Conservation (phyloP, 177 flowering plant species). For the Vitis hybrid region DNA sequence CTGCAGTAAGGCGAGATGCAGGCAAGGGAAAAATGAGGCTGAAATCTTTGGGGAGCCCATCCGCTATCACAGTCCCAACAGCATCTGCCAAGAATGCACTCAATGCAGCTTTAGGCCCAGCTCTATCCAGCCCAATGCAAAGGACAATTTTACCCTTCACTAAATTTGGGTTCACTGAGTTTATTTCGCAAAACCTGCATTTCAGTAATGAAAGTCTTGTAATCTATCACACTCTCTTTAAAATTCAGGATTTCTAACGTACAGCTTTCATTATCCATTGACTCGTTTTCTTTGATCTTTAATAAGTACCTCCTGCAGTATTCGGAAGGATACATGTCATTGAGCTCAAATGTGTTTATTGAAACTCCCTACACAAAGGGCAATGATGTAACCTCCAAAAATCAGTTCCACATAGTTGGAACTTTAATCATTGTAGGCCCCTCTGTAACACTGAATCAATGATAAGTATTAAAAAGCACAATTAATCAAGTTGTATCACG, state of each 20-base stretch:
- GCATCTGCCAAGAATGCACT: slow-evolving; percentile 16
- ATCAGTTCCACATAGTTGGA: no score
- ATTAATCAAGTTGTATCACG: no score
- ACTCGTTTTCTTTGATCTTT: neutral
- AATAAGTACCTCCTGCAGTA: neutral
- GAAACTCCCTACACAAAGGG: no score
- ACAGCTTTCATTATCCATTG: neutral
- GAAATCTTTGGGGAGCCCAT: slow-evolving; percentile 8
- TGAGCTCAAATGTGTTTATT: neutral
- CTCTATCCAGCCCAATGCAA: slow-evolving; percentile 17
- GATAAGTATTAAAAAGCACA: no score
- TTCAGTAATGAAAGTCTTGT: neutral
- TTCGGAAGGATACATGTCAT: slow-evolving; percentile 11
- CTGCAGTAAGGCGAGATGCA: slow-evolving; percentile 5
- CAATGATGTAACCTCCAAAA: no score
- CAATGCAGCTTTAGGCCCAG: neutral
- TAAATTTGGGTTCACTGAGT: slow-evolving; percentile 4
- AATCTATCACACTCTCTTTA: neutral
- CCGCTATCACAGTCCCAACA: slow-evolving; percentile 22
- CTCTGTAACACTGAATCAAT: no score
- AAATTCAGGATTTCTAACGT: neutral
- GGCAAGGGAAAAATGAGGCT: slow-evolving; percentile 19
- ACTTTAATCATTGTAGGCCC: no score
- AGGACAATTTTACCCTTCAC: slow-evolving; percentile 44
- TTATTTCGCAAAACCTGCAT: slow-evolving; percentile 19